Percentiles rank a stretch among this genome's conserved stretches.
phyloP scores from a whole-genome alignment of 176 grass and related monocot genomes.

The Oryza nivara region DNA sequence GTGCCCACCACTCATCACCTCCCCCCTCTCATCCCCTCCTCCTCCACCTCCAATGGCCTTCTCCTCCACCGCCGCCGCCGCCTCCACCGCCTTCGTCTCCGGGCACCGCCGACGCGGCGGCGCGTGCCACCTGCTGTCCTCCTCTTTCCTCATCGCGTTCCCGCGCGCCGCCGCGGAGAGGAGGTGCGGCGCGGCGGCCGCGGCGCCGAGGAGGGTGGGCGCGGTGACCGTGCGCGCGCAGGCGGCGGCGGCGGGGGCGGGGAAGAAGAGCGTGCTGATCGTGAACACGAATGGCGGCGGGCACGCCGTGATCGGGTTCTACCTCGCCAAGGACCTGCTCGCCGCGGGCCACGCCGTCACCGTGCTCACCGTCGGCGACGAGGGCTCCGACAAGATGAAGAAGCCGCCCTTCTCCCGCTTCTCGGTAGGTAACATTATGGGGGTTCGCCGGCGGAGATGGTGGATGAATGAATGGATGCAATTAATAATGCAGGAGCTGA shows the following conservation, averaged over 20 bases:
- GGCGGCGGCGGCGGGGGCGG: conserved; percentile 22
- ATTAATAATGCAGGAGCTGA: conserved; percentile 64
- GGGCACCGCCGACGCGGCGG: neutral
- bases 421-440: conserved; percentile 47
- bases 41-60: conserved; percentile 26
- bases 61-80: conserved; percentile 14
- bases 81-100: neutral
- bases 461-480: neutral
- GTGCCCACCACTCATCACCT: conserved; percentile 40
- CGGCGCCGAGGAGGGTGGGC: neutral
- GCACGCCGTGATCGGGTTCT: conserved; percentile 92
- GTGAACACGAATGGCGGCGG: conserved; percentile 81
- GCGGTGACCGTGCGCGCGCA: conserved; percentile 25
- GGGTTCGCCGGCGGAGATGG: neutral
- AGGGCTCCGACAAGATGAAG: conserved; percentile 88
- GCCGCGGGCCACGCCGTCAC: conserved; percentile 72
- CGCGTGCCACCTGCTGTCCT: neutral
- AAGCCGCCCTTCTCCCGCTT: conserved; percentile 89
- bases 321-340: conserved; percentile 76
- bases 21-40: neutral
- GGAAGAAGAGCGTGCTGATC: conserved; percentile 77
- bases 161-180: conserved; percentile 11
- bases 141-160: neutral
- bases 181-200: neutral
- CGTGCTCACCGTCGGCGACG: conserved; percentile 88